Evolutionary conservation across 2,329 filamentous ascomycete genomes (phyloP), one percentile per base, ranked within the genome.

Genomic region (Clonostachys chloroleuca): DNA sequence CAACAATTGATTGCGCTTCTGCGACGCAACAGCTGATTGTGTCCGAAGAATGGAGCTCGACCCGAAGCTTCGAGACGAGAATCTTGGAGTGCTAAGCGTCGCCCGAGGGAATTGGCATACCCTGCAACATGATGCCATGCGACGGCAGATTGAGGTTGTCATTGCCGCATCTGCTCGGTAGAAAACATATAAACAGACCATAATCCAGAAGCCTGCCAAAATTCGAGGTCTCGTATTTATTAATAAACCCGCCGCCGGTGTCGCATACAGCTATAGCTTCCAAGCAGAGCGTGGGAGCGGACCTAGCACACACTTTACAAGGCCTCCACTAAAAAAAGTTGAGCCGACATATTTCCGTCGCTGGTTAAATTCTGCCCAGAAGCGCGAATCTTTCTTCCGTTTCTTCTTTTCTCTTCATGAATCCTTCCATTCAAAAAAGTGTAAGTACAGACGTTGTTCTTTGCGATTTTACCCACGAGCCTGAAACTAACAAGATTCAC

Each of bases 381-480:
- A 59, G 40, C 45, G 46, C 44, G 10, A 51, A 55, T 24, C 57
- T 51, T 58, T 58, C 65, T 66, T 66, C 56, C 63, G 24, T 59
- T 68, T 69, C 65, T 69, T 77, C 78, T 75, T 71, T 73, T 64
- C 24, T 30, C 61, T 76, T 84, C 80, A 86, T 84, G 80, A 92
- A 30, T 90, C 92, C 90, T 95, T 96, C 92, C 91, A 89, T 92
- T 96, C 95, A 95, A 95, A 87, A 84, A 86, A 82, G 89, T 77
- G 92, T 96, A 78, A 81, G 91, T 83, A 47, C 49, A 39, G 44
- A 35, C 24, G 10, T 30, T 4, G 24, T 30, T 8, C 24, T 30
- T 10, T 30, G 24, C 24, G 9, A 30, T 10, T 30, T 30, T 49
- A 12, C 5, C 42, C 14, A 12, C 41, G 34, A 42, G 9, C 34